Base-by-base conservation (phyloP, 2,329 filamentous ascomycete genomes). In the Colletotrichum tabaci region DNA sequence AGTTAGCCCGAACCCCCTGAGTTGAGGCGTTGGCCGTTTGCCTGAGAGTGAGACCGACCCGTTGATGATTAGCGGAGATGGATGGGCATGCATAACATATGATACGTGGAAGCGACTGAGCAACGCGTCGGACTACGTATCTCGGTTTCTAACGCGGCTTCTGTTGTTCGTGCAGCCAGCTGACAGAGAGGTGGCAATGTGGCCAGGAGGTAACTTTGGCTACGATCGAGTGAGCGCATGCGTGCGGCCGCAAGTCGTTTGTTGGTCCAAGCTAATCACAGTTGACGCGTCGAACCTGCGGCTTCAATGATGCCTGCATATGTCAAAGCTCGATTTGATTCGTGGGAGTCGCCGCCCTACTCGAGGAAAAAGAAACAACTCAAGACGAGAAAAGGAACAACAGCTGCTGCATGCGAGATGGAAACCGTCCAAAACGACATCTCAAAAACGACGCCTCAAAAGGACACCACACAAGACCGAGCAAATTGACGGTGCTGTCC, bases 161-260 rank as follows among this genome's bases (percentile, higher is more conserved):
- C 38, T n/a, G 57, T 46, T n/a, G 57, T 61, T 52, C 46, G 67
- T 55, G 30, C 55, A 53, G 46, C 61, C 61, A 69, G 35, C 9
- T 38, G 8, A 38, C 35, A 10, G 35, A 38, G 35, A 38, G 35
- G 35, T 38, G 35, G 2, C 35, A 38, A 38, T 38, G 8, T 38
- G 35, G 35, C 35, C 35, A 38, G 35, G 35, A 10, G 35, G 35
- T 38, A 8, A 9, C 35, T 64, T 44, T 40, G 26, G 53, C 47
- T 44, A 26, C 4, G 47, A 46, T 52, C 30, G 26, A 35, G 46
- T 40, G 42, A 50, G 62, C 18, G 68, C 3, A 23, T 72, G 65
- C 42, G 53, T 56, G 52, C 65, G 66, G 58, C 69, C 58, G 69
- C 46, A 71, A 68, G 30, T 61, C 35, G 18, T 50, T 23, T 16